These are phyloP conservation scores for Brassica rapa DNA, from an alignment of 345 rosid genomes.

Conservation along the genomic window DNA sequence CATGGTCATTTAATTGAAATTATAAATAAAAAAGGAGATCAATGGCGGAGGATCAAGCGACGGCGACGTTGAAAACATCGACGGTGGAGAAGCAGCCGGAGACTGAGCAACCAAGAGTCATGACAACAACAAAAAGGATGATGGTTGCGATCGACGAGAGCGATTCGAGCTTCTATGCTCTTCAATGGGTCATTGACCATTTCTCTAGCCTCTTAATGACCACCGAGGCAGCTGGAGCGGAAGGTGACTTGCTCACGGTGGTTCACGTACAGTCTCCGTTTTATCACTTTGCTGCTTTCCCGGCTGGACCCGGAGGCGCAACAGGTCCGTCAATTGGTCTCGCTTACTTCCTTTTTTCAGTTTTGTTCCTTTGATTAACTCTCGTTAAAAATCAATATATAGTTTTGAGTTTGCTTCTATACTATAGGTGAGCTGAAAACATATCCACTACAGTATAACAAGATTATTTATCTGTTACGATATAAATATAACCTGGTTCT, in stretches of 20 bases:
- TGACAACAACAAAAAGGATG: constrained; percentile 32
- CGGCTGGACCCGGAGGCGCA: constrained; percentile 54
- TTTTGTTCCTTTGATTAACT: not conserved
- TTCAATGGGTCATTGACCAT: constrained; percentile 42
- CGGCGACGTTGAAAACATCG: constrained; percentile 3
- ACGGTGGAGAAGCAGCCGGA: constrained; percentile 36
- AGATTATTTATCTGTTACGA: too few species aligned
- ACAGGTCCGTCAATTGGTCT: constrained; percentile 30
- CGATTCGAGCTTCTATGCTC: constrained; percentile 48
- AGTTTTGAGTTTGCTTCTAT: not conserved
- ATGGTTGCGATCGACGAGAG: constrained; percentile 56
- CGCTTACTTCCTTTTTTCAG: not conserved
- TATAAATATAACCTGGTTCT: not conserved
- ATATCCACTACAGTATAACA: too few species aligned
- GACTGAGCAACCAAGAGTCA: constrained; percentile 1
- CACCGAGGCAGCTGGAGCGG: constrained; percentile 24
- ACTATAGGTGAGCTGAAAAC: too few species aligned
- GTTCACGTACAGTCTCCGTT: constrained; percentile 51
- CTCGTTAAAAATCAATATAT: not conserved
- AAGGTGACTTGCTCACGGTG: constrained; percentile 40
- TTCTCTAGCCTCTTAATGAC: constrained; percentile 31
- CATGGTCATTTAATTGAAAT: not conserved
- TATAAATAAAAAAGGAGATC: not conserved
- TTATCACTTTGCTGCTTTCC: constrained; percentile 36
- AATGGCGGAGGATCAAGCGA: constrained; percentile 35